Evolutionary conservation across 2,329 filamentous ascomycete genomes (phyloP).

Genomic region (Colletotrichum viniferum): DNA sequence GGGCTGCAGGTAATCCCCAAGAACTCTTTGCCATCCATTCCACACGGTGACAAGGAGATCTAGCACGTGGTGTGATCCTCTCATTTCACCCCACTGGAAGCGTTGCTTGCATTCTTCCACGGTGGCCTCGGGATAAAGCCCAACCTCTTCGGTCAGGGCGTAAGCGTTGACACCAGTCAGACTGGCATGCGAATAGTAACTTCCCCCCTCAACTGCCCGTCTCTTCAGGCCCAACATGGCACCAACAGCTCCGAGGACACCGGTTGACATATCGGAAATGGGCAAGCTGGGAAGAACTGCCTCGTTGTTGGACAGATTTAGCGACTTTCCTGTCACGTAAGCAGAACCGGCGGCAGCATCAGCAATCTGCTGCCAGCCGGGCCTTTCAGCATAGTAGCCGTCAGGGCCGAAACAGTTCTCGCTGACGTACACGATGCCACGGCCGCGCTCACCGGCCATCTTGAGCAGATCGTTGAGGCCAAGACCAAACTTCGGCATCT

Average conservation of each 20-base stretch:
- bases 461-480: slow-evolving; percentile 42
- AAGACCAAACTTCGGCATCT: slow-evolving; percentile 45
- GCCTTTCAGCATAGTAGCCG: slow-evolving; percentile 13
- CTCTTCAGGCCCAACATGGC: slow-evolving; percentile 35
- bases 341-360: slow-evolving; percentile 34
- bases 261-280: slow-evolving; percentile 39
- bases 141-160: slow-evolving; percentile 32
- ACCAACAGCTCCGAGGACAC: slow-evolving; percentile 34
- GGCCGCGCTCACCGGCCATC: slow-evolving; percentile 30
- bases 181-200: slow-evolving; percentile 33
- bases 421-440: slow-evolving; percentile 13
- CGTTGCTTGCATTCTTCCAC: slow-evolving; percentile 13
- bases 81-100: slow-evolving; percentile 14
- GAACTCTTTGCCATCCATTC: slow-evolving; percentile 5
- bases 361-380: slow-evolving; percentile 14
- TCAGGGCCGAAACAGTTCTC: slow-evolving; percentile 15
- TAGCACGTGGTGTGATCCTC: slow-evolving; percentile 8
- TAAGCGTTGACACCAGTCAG: slow-evolving; percentile 31
- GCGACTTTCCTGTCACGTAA: slow-evolving; percentile 33
- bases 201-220: slow-evolving; percentile 33
- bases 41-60: slow-evolving; percentile 11
- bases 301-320: slow-evolving; percentile 29
- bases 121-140: slow-evolving; percentile 29
- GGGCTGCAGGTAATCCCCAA: neutral
- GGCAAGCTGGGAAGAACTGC: slow-evolving; percentile 35